phyloP scores from a whole-genome alignment of 2,329 filamentous ascomycete genomes.

The Bipolaris zeicola region DNA sequence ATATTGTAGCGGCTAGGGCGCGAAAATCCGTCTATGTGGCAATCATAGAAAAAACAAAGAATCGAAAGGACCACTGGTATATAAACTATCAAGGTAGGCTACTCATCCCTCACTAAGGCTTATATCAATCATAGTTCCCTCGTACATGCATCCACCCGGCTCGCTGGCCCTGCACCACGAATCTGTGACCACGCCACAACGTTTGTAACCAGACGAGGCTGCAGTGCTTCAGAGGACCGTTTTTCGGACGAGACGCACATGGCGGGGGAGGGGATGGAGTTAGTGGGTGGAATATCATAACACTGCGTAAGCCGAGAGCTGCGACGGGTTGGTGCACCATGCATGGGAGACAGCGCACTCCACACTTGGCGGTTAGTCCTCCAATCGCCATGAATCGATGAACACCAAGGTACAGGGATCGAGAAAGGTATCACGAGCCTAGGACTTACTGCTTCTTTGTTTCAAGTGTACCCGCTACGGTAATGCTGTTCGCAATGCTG shows the following conservation, averaged over 20 bases:
- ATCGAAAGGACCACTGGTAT: not conserved
- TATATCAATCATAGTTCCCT: constrained; percentile 24
- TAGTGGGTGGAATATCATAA: constrained; percentile 20
- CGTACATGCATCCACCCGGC: constrained; percentile 26
- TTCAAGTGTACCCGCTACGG: not conserved
- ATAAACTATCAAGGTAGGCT: not conserved
- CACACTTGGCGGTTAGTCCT: constrained; percentile 30
- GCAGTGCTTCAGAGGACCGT: constrained; percentile 21
- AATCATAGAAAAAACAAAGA: not conserved
- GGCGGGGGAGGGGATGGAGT: constrained; percentile 25
- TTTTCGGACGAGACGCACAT: constrained; percentile 20
- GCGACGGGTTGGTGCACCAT: constrained; percentile 20
- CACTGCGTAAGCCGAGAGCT: constrained; percentile 25
- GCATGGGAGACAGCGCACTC: constrained; percentile 40
- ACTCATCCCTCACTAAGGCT: constrained; percentile 16
- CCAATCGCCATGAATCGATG: constrained; percentile 15
- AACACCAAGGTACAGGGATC: not conserved
- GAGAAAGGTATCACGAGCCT: not conserved
- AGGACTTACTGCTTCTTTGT: not conserved
- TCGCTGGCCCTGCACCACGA: constrained; percentile 36
- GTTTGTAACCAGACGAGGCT: constrained; percentile 13
- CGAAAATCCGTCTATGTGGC: not conserved
- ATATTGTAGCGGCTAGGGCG: constrained; percentile 18
- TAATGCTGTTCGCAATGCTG: not conserved
- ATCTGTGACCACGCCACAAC: constrained; percentile 34